Evolutionary conservation across 352 stramenopile genomes (phyloP), one percentile per base, ranked within the genome.

Genomic region (Phytophthora pini): DNA sequence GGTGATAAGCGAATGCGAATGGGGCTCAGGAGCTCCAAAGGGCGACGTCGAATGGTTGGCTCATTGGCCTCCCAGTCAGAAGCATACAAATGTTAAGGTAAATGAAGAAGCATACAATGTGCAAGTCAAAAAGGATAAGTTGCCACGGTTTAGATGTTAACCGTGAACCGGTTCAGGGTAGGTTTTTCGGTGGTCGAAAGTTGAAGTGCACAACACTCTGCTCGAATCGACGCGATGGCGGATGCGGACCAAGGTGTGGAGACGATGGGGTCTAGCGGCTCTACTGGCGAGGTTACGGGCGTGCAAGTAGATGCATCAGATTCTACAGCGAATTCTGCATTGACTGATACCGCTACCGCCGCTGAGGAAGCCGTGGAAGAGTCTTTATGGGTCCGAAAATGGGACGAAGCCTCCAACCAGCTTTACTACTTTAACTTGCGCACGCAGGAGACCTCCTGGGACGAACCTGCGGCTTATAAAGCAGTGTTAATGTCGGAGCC

Each of bases 1-100:
- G 83, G 82, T 84, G 82, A 90, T 88, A 86, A 84, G 84, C 82
- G 82, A 93, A 93, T 92, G 84, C 82, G 82, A 92, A 89, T 91
- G 82, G 34, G 27, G 47, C 45, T 12, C 3, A 50, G n/a, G 59
- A 65, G 50, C 44, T 40, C 15, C 4, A 11, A 47, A 58, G 55
- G 13, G 26, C 43, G 11, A 36, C 6, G n/a, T 15, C 32, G 60
- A 93, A 93, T 93, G 84, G 88, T 88, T 93, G 84, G 84, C 82
- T 91, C 82, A 54, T 89, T 92, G 82, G 76, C 78, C 32, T 74
- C 71, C 72, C 65, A 76, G 51, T 47, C 41, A 8, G 2, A 24
- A 5, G 17, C 17, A 38, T 52, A 59, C 15, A 29, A 22, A 59
- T 17, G 1, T 11, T 17, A 55, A 44, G 48, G n/a, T n/a, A 31